Conservation (phyloP, 352 stramenopile species). For the Phytophthora tentaculata region DNA sequence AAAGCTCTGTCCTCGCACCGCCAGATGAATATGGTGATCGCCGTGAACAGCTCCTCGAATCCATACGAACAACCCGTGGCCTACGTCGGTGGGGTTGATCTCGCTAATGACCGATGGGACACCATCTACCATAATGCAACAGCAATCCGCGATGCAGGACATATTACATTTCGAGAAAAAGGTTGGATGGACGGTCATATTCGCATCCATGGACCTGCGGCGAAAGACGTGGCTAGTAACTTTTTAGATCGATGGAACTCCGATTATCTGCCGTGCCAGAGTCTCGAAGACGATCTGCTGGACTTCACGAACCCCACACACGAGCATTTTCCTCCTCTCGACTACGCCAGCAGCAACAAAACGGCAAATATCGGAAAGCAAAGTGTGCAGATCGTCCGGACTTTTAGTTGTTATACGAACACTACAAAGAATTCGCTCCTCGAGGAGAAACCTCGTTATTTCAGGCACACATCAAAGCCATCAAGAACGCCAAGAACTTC, state of each 20-base stretch:
- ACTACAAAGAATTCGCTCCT: slow-evolving; percentile 58
- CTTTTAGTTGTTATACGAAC: slow-evolving; percentile 60
- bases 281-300: slow-evolving; percentile 37
- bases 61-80: slow-evolving; percentile 29
- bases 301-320: slow-evolving; percentile 54
- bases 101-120: slow-evolving; percentile 61
- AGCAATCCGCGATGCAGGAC: slow-evolving; percentile 31
- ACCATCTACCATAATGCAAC: slow-evolving; percentile 52
- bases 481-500: slow-evolving; percentile 35
- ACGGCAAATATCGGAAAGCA: slow-evolving; percentile 23
- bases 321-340: slow-evolving; percentile 11
- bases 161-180: slow-evolving; percentile 47
- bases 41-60: slow-evolving; percentile 5
- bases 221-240: slow-evolving; percentile 53
- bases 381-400: slow-evolving; percentile 49
- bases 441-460: slow-evolving; percentile 52
- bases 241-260: slow-evolving; percentile 65
- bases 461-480: slow-evolving; percentile 40
- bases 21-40: slow-evolving; percentile 52
- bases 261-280: slow-evolving; percentile 25
- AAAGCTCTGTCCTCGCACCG: slow-evolving; percentile 44
- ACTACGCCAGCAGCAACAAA: slow-evolving; percentile 13
- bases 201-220: slow-evolving; percentile 46
- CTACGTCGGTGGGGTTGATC: slow-evolving; percentile 58
- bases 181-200: slow-evolving; percentile 64